Evolutionary conservation across 192 early-diverging fungal genomes (phyloP), one percentile per base, ranked within the genome.

Genomic region (Radiomyces spectabilis): DNA sequence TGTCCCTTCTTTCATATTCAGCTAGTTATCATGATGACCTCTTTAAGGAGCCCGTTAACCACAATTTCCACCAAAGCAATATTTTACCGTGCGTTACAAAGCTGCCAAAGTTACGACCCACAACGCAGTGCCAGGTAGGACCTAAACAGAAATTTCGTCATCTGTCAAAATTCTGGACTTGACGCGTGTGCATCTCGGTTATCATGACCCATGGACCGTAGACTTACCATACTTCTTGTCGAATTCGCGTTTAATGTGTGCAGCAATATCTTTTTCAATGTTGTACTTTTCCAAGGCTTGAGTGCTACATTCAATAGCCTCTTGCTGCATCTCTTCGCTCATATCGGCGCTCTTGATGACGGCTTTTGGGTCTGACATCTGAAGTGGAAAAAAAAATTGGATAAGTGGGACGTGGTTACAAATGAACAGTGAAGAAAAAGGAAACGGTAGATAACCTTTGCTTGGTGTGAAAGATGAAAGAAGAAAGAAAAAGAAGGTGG

Each of bases 341-440:
- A 99, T 99, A 80, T 99, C 97, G 45, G 88, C 94, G 63, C 91
- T 97, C 83, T 97, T 97, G 82, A 99, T 87, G 43, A 87, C 80
- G 52, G 89, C 84, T 60, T 91, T 94, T 43, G 79, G 72, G 51
- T 95, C 92, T 45, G 83, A 72, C 85, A 87, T 85, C 46, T 48
- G 30, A 44, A 5, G 18, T n/a, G 10, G 12, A 44, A 15, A 26
- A 44, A 12, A 44, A 44, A 12, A 44, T 15, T 22, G n/a, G n/a
- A n/a, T n/a, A n/a, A n/a, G n/a, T n/a, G n/a, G n/a, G n/a, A n/a
- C n/a, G n/a, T n/a, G n/a, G n/a, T n/a, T n/a, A n/a, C n/a, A n/a
- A n/a, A n/a, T n/a, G n/a, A n/a, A n/a, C n/a, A n/a, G n/a, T n/a
- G n/a, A n/a, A n/a, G n/a, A n/a, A n/a, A n/a, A n/a, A n/a, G n/a